Evolutionary conservation across 805 yeast species (phyloP).

Genomic region (Ogataea glucozyma): DNA sequence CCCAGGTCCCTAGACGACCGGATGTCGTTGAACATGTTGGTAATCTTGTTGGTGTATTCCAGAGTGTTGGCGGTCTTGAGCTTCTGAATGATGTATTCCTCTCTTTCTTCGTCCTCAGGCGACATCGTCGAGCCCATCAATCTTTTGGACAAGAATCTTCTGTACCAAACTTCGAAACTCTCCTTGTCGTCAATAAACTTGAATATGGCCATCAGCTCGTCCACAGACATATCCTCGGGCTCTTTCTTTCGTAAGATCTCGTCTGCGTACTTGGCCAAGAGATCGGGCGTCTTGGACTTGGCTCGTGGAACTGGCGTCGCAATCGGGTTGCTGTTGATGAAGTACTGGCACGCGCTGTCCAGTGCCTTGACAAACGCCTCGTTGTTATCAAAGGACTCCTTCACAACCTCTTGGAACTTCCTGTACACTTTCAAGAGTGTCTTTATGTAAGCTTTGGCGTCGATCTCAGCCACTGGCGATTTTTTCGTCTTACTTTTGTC

Average conservation of each 20-base stretch:
- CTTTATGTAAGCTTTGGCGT: conserved; percentile 79
- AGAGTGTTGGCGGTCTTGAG: conserved; percentile 86
- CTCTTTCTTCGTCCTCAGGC: conserved; percentile 81
- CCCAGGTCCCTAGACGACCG: conserved; percentile 78
- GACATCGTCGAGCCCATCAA: conserved; percentile 74
- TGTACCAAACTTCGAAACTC: conserved; percentile 89
- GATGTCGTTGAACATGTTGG: conserved; percentile 95
- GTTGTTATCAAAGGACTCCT: conserved; percentile 66
- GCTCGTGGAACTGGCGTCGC: conserved; percentile 66
- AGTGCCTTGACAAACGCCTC: conserved; percentile 81
- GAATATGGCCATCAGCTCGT: conserved; percentile 84
- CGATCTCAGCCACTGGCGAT: conserved; percentile 41
- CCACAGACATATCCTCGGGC: conserved; percentile 71
- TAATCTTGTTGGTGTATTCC: conserved; percentile 91
- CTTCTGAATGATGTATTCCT: conserved; percentile 79
- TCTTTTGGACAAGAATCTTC: conserved; percentile 85
- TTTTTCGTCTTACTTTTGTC: conserved; percentile 31
- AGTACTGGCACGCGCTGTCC: conserved; percentile 83
- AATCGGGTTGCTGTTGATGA: conserved; percentile 78
- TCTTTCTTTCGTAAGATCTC: conserved; percentile 73
- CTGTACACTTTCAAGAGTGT: conserved; percentile 70
- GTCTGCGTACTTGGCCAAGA: conserved; percentile 88
- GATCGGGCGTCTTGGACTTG: conserved; percentile 84
- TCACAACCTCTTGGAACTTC: conserved; percentile 66
- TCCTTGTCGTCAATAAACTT: conserved; percentile 91